Percentiles rank a stretch among this genome's conserved stretches.
phyloP scores from a whole-genome alignment of 1,284 basidiomycete species.

The Trametes sp. region DNA sequence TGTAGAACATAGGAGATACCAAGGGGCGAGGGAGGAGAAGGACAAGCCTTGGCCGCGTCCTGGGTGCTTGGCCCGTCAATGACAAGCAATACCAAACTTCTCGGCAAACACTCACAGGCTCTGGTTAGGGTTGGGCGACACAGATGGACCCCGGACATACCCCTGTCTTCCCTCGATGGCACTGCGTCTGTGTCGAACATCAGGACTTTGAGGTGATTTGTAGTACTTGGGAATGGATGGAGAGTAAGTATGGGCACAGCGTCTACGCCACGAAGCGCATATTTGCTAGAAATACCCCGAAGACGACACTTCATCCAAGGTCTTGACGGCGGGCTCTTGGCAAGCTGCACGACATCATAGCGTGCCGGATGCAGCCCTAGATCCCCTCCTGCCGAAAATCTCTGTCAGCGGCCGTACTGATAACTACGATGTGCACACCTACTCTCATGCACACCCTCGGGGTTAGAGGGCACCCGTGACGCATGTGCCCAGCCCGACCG shows the following conservation, averaged over 20 bases:
- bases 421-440: neutral
- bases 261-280: too few relatives aligned
- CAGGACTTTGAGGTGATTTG: slow-evolving; percentile 50
- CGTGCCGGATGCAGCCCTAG: neutral
- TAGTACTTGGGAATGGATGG: too few relatives aligned
- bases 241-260: too few relatives aligned
- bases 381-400: neutral
- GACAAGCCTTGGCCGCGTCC: slow-evolving; percentile 9
- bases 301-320: too few relatives aligned
- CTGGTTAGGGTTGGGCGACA: neutral
- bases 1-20: slow-evolving; percentile 5
- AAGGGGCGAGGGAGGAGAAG: neutral
- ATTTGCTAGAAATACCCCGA: neutral
- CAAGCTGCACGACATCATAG: neutral
- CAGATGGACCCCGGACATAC: slow-evolving; percentile 19
- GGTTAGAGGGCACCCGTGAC: neutral
- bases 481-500: neutral
- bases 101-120: neutral
- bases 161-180: slow-evolving; percentile 35
- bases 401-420: neutral
- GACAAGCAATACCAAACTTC: slow-evolving; percentile 2
- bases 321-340: neutral
- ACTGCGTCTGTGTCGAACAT: slow-evolving; percentile 61
- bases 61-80: slow-evolving; percentile 1
- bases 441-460: neutral